phyloP scores from a whole-genome alignment of 1,284 basidiomycete genomes.

The Apiotrichum gracile region DNA sequence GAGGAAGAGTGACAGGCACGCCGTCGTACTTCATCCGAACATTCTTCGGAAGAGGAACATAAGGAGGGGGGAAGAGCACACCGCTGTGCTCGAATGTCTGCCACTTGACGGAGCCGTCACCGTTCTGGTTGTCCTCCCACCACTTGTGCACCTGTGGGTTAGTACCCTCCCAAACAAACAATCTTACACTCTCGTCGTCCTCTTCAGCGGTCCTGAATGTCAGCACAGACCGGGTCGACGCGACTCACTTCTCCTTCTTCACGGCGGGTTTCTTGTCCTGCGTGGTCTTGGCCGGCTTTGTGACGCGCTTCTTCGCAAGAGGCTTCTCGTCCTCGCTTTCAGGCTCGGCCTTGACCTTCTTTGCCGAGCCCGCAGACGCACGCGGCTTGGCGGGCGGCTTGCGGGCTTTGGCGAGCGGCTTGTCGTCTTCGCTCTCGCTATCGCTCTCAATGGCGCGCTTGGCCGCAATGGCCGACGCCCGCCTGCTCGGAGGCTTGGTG shows the following conservation, averaged over 20 bases:
- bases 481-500: neutral
- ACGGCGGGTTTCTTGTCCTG: constrained; percentile 48
- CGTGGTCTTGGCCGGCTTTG: constrained; percentile 46
- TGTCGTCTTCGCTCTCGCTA: constrained; percentile 12
- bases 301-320: constrained; percentile 48
- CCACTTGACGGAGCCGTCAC: constrained; percentile 82
- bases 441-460: neutral
- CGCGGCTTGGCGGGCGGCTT: constrained; percentile 15
- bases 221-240: constrained; percentile 9
- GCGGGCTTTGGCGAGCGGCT: constrained; percentile 12
- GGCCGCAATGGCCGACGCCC: neutral
- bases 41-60: constrained; percentile 73
- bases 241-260: constrained; percentile 54
- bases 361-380: too few species aligned
- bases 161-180: neutral
- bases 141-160: constrained; percentile 56
- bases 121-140: constrained; percentile 62
- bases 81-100: constrained; percentile 86
- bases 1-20: constrained; percentile 69
- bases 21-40: constrained; percentile 97
- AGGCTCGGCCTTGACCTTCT: constrained; percentile 55
- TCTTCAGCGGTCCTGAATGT: constrained; percentile 23
- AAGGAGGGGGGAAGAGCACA: constrained; percentile 92
- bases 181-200: constrained; percentile 27
- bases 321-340: constrained; percentile 45